Conservation (phyloP, 2,329 filamentous ascomycete genomes). For the Spiromastix sp. region DNA sequence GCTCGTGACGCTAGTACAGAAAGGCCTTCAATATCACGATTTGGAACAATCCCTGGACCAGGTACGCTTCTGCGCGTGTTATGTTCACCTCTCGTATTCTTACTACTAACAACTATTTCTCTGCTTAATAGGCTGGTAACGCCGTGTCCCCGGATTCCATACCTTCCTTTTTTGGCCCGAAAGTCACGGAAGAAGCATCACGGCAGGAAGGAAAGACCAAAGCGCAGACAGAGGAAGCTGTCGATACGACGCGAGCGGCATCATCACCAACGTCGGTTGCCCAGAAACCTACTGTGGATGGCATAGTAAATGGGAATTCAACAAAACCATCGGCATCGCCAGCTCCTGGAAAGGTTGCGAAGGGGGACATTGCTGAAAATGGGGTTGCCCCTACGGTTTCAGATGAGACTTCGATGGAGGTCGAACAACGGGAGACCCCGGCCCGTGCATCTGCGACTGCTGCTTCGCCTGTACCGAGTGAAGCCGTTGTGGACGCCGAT, state of each 20-base stretch:
- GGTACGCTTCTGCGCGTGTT: conserved; percentile 17
- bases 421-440: conserved; percentile 28
- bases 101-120: conserved; percentile 8
- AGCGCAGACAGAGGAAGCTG: conserved; percentile 12
- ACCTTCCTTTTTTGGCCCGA: conserved; percentile 39
- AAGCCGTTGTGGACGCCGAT: conserved; percentile 30
- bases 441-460: conserved; percentile 18
- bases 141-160: conserved; percentile 23
- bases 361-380: conserved; percentile 22
- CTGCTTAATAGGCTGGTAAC: conserved; percentile 27
- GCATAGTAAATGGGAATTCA: conserved; percentile 27
- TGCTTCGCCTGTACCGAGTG: conserved; percentile 16
- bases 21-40: conserved; percentile 48
- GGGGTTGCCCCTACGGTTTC: conserved; percentile 21
- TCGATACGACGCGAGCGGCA: conserved; percentile 21
- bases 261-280: conserved; percentile 16
- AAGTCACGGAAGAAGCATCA: conserved; percentile 23
- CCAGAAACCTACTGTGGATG: conserved; percentile 25
- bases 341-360: conserved; percentile 21
- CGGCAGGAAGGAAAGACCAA: conserved; percentile 15
- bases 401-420: conserved; percentile 28
- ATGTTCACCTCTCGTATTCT: conserved; percentile 3
- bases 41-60: conserved; percentile 39
- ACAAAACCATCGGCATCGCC: conserved; percentile 20
- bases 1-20: conserved; percentile 52